A percentile compares a stretch with the other conserved stretches of the same genome.
Evolutionary conservation across 768 basidiomycete genomes (phyloP).

Genomic region (Podaxis sp.): DNA sequence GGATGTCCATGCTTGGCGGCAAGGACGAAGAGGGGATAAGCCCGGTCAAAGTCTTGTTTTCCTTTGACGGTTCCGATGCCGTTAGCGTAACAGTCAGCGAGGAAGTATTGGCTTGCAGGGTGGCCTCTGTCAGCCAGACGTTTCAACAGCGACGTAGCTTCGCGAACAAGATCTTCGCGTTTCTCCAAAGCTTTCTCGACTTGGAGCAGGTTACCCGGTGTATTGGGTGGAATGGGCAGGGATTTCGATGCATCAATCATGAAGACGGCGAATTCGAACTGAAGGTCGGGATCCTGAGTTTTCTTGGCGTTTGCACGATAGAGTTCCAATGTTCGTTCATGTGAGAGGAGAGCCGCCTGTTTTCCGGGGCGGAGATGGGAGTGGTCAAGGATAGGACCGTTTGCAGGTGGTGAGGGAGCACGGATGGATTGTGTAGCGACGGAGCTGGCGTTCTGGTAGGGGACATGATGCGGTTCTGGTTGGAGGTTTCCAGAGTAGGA

Average conservation of each 20-base stretch:
- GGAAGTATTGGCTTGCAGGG: conserved; percentile 92
- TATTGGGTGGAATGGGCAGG: conserved; percentile 71
- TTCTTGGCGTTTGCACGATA: conserved; percentile 99
- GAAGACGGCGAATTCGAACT: conserved; percentile 98
- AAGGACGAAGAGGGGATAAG: conserved; percentile 93
- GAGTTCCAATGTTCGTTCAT: conserved; percentile 94
- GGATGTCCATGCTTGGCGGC: conserved; percentile 97
- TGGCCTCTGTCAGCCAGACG: conserved; percentile 93
- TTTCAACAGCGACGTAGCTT: conserved; percentile 86
- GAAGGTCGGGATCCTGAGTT: conserved; percentile 95
- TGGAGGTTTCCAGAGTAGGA: conserved; percentile 32
- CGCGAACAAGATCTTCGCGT: conserved; percentile 84
- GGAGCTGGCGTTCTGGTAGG: conserved; percentile 37
- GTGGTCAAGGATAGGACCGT: conserved; percentile 78
- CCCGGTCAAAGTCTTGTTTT: conserved; percentile 95
- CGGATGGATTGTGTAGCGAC: conserved; percentile 57
- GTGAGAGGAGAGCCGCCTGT: conserved; percentile 88
- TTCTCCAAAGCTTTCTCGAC: conserved; percentile 81
- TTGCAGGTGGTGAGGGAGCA: conserved; percentile 65
- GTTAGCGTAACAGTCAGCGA: conserved; percentile 97
- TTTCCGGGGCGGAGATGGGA: conserved; percentile 93
- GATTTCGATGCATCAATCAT: conserved; percentile 97
- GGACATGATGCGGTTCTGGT: conserved; percentile 23
- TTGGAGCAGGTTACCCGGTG: conserved; percentile 73
- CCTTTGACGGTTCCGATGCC: conserved; percentile 92